Base-by-base conservation (phyloP, 805 yeast species). In the Komagataella ulmi region DNA sequence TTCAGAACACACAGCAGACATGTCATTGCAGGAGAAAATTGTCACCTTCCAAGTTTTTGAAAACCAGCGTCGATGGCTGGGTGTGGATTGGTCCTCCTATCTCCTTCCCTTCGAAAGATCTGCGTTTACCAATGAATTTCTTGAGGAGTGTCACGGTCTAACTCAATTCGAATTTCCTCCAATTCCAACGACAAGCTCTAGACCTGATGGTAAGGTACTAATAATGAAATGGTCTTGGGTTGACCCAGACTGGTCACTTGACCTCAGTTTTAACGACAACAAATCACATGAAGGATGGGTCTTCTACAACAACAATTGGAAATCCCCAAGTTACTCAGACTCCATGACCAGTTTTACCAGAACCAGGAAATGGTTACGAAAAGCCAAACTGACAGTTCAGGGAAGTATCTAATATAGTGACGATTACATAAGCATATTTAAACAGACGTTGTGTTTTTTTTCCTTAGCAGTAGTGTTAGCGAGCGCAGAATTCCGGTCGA, bases 21-120 rank as follows among this genome's bases (percentile, higher is more conserved):
- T 53, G 21, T 19, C 46, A 17, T 44, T 52, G 17, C 21, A 44
- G 23, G 23, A 73, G 19, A 79, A 77, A 56, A 65, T 72, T 3
- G 69, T 80, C 1, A 66, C 72, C 51, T 79, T 80, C 54, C 75
- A 72, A 49, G 64, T 80, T 1, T 59, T 75, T 44, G 82, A 81
- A 57, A 76, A 80, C 56, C 80, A 81, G 59, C 67, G 87, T 56
- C 65, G 84, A 48, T 79, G 85, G 83, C 43, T 80, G 3, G 84
- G 81, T 0, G 54, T 80, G 17, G 86, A 85, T 6, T 80, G 85
- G 85, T 63, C 74, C 44, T 68, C 70, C 49, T 64, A 66, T 17
- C 59, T 79, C 44, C 57, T 79, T 3, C 84, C 85, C 2, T 67
- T 70, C 52, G 85, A 80, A 54, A 57, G 84, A 23, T 58, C 77